phyloP scores from a whole-genome alignment of 2,329 filamentous ascomycete species.

The Sordariomycetes sp. region DNA sequence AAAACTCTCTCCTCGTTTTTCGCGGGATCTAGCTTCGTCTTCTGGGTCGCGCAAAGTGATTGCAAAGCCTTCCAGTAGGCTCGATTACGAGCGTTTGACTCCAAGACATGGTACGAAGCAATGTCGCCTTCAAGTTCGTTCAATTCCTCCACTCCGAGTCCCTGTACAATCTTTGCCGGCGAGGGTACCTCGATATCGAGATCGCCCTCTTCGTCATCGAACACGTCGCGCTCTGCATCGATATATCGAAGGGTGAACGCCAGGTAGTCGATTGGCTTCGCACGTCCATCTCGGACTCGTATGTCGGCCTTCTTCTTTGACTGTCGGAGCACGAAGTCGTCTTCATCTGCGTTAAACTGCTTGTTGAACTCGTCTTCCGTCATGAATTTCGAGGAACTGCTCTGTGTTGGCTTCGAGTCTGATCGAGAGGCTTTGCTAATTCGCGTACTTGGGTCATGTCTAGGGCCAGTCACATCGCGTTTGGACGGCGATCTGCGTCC shows the following conservation, averaged over 20 bases:
- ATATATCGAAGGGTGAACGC: constrained; percentile 85
- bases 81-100: constrained; percentile 66
- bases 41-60: constrained; percentile 70
- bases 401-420: constrained; percentile 16
- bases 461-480: constrained; percentile 45
- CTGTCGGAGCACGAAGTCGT: constrained; percentile 91
- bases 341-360: constrained; percentile 87
- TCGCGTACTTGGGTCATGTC: constrained; percentile 44
- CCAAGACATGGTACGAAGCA: constrained; percentile 66
- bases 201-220: constrained; percentile 77
- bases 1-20: constrained; percentile 64
- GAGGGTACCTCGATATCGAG: constrained; percentile 65
- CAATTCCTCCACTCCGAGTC: constrained; percentile 57
- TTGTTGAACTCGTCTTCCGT: constrained; percentile 71
- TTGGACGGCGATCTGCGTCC: constrained; percentile 30
- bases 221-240: constrained; percentile 72
- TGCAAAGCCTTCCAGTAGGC: constrained; percentile 93
- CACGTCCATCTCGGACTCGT: constrained; percentile 81
- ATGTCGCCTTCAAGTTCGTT: constrained; percentile 76
- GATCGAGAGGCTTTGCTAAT: constrained; percentile 41
- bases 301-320: constrained; percentile 98
- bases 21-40: constrained; percentile 53
- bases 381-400: constrained; percentile 33
- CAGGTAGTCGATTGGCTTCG: constrained; percentile 87
- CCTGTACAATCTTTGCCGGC: constrained; percentile 73